Evolutionary conservation across 345 rosid species (phyloP).

Genomic region (Leavenworthia alabamica): DNA sequence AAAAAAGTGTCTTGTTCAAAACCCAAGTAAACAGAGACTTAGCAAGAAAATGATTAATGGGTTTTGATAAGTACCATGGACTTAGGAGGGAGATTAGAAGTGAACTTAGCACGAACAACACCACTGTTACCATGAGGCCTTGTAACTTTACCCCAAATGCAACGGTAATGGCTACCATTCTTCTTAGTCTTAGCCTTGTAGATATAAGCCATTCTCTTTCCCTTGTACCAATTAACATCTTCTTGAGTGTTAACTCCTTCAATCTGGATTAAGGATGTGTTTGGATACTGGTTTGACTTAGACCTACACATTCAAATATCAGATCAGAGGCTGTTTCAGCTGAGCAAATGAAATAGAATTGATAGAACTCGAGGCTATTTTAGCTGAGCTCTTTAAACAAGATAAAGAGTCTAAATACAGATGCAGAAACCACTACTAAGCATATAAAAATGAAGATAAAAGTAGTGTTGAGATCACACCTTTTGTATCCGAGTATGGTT

Average conservation of each 20-base stretch:
- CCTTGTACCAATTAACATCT: conserved; percentile 51
- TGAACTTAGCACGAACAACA: conserved; percentile 65
- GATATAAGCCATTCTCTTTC: conserved; percentile 50
- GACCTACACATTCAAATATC: conserved; percentile 44
- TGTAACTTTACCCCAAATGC: conserved; percentile 61
- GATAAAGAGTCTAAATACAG: too few species aligned
- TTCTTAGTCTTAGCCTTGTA: conserved; percentile 57
- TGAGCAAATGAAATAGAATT: too few species aligned
- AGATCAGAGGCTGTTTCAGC: too few species aligned
- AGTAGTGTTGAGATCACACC: too few species aligned
- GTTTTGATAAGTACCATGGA: conserved; percentile 50
- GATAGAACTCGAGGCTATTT: too few species aligned
- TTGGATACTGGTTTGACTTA: conserved; percentile 66
- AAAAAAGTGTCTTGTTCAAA: background rate
- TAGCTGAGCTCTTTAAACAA: too few species aligned
- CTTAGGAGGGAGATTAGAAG: conserved; percentile 61
- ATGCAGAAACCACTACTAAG: too few species aligned
- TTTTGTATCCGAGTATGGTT: conserved; percentile 38
- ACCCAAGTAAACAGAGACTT: too few species aligned
- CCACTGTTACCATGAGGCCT: conserved; percentile 75
- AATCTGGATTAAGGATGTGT: conserved; percentile 56
- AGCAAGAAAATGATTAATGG: background rate
- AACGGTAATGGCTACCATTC: conserved; percentile 46
- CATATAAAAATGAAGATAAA: too few species aligned
- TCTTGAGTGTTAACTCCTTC: conserved; percentile 62